Conservation (phyloP, 2,329 filamentous ascomycete species). For the Metarhizium rileyi region DNA sequence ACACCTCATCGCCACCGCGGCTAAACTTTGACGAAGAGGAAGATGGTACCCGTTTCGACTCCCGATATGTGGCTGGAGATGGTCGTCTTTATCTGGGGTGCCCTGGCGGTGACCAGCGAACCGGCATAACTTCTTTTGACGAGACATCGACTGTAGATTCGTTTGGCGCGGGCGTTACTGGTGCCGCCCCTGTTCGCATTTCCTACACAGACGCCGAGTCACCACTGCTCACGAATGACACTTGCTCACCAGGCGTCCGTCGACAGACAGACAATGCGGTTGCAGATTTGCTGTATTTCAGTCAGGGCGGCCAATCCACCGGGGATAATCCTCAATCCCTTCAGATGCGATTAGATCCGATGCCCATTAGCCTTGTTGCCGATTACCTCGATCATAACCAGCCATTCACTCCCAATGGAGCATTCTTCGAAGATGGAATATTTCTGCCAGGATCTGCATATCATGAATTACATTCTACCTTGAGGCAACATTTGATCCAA, state of each 20-base stretch:
- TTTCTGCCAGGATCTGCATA: constrained; percentile 38
- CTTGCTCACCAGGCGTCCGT: constrained; percentile 13
- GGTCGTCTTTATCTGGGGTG: neutral
- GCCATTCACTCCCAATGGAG: constrained; percentile 21
- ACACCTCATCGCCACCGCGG: constrained; percentile 6
- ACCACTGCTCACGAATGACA: constrained; percentile 4
- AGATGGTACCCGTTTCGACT: neutral
- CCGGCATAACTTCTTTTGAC: neutral
- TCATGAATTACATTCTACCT: constrained; percentile 34
- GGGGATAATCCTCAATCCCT: neutral
- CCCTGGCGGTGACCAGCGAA: neutral
- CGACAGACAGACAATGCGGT: constrained; percentile 26
- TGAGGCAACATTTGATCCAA: constrained; percentile 34
- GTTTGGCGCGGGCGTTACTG: neutral
- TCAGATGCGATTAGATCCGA: neutral
- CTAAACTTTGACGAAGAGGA: neutral
- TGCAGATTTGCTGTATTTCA: constrained; percentile 25
- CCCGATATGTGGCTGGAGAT: neutral
- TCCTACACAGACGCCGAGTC: neutral
- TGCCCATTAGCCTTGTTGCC: constrained; percentile 5
- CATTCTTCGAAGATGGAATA: constrained; percentile 23
- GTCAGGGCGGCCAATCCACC: constrained; percentile 18
- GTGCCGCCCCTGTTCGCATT: neutral
- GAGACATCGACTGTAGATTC: neutral
- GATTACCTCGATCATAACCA: constrained; percentile 19